Conservation (phyloP, 768 basidiomycete species). For the Mycena latifolia region DNA sequence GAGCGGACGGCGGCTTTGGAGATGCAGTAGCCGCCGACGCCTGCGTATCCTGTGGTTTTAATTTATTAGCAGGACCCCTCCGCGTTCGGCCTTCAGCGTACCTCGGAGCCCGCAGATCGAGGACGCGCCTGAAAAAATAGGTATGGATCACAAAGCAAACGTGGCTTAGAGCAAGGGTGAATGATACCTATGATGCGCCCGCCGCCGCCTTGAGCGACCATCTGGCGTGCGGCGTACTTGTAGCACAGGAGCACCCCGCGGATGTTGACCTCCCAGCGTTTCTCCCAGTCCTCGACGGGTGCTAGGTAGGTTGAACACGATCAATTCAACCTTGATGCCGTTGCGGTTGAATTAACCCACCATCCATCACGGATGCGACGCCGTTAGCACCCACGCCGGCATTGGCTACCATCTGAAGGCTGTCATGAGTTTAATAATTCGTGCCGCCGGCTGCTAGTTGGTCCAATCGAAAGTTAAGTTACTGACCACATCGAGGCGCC, state of each 20-base stretch:
- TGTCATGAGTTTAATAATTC: neutral
- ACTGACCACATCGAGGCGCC: constrained; percentile 44
- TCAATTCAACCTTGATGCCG: no score
- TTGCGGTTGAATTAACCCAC: constrained; percentile 25
- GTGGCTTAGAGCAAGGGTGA: no score
- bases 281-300: constrained; percentile 47
- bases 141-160: neutral
- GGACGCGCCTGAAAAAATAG: constrained; percentile 42
- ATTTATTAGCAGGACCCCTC: no score
- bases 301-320: constrained; percentile 39
- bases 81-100: neutral
- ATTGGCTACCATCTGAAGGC: constrained; percentile 50
- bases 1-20: constrained; percentile 58
- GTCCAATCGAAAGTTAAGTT: no score
- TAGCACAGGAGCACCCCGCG: constrained; percentile 55
- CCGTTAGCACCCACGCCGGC: constrained; percentile 40
- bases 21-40: constrained; percentile 44
- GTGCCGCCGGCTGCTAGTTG: no score
- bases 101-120: constrained; percentile 49
- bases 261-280: constrained; percentile 51
- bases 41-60: constrained; percentile 30
- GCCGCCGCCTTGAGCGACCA: constrained; percentile 57
- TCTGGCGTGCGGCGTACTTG: constrained; percentile 57
- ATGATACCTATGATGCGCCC: constrained; percentile 55
- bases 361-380: constrained; percentile 27